These are phyloP conservation scores for Xylaria sp. DNA, from an alignment of 2,329 filamentous ascomycete species.

Conservation along the genomic window DNA sequence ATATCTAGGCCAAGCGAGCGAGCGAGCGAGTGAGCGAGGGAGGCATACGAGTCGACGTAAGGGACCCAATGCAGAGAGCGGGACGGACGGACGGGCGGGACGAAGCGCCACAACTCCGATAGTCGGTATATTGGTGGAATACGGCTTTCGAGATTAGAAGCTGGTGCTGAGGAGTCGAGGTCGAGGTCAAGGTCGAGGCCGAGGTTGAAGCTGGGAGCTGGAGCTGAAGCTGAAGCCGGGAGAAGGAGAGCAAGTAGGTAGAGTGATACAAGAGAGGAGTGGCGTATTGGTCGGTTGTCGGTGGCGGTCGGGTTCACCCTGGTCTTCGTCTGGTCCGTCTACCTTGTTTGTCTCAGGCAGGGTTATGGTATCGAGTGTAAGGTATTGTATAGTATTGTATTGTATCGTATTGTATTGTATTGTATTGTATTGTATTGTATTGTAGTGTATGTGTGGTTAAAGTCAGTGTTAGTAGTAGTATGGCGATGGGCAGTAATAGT, in stretches of 20 bases:
- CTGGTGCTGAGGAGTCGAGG: conserved; percentile 1
- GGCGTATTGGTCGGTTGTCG: not conserved
- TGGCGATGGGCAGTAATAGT: no score
- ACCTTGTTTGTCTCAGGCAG: conserved; percentile 13
- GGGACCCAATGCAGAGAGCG: conserved; percentile 5
- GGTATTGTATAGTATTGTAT: no score
- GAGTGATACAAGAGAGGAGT: not conserved
- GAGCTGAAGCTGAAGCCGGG: conserved; percentile 18
- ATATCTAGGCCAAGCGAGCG: not conserved
- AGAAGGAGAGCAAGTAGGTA: not conserved
- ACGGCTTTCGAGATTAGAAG: conserved; percentile 13
- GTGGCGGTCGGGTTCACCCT: conserved; percentile 7
- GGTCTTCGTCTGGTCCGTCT: not conserved
- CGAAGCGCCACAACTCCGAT: not conserved
- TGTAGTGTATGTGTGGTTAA: no score
- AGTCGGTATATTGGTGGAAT: conserved; percentile 5
- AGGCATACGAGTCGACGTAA: conserved; percentile 7
- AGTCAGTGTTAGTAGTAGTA: no score
- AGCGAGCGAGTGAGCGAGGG: not conserved
- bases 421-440: no score
- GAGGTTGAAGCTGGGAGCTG: not conserved
- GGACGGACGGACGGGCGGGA: not conserved
- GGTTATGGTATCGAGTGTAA: conserved; percentile 3
- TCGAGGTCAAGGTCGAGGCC: not conserved
- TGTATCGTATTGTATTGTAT: no score